Conservation (phyloP, 306 rosid genomes). For the Hippophae tibetana region DNA sequence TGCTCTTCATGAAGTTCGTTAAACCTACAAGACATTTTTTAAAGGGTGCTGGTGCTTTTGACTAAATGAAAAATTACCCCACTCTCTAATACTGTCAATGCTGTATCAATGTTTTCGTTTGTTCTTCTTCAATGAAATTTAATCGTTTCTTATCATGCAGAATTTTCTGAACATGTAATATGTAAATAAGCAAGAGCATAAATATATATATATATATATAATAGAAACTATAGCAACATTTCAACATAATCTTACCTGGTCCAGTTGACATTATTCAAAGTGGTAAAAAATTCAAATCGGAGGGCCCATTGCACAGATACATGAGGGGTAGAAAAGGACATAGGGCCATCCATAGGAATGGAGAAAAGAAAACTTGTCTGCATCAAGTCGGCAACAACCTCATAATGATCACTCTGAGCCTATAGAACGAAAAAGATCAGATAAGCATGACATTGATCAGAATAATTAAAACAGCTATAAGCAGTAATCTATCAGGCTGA, state of each 20-base stretch:
- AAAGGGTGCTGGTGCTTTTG: too few species aligned
- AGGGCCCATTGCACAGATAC: constrained; percentile 94
- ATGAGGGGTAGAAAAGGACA: constrained; percentile 92
- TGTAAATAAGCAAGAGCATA: too few species aligned
- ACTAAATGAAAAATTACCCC: too few species aligned
- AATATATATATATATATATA: neutral
- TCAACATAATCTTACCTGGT: constrained; percentile 40
- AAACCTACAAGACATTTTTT: too few species aligned
- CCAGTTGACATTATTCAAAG: constrained; percentile 83
- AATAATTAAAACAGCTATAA: constrained; percentile 3
- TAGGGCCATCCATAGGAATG: constrained; percentile 94
- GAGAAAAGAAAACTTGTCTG: constrained; percentile 99
- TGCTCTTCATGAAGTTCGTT: too few species aligned
- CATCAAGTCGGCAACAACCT: constrained; percentile 88
- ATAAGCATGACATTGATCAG: constrained; percentile 14
- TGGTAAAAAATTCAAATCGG: constrained; percentile 89
- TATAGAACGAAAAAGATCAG: constrained; percentile 1
- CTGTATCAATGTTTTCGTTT: too few species aligned
- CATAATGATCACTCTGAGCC: constrained; percentile 94
- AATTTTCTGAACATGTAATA: too few species aligned
- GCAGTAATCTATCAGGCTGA: too few species aligned
- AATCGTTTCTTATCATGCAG: too few species aligned
- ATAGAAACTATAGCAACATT: neutral
- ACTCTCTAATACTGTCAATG: too few species aligned
- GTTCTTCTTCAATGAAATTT: too few species aligned